Evolutionary conservation across 805 yeast species (phyloP), one percentile per base, ranked within the genome.

Genomic region (Spathaspora hagerdaliae): DNA sequence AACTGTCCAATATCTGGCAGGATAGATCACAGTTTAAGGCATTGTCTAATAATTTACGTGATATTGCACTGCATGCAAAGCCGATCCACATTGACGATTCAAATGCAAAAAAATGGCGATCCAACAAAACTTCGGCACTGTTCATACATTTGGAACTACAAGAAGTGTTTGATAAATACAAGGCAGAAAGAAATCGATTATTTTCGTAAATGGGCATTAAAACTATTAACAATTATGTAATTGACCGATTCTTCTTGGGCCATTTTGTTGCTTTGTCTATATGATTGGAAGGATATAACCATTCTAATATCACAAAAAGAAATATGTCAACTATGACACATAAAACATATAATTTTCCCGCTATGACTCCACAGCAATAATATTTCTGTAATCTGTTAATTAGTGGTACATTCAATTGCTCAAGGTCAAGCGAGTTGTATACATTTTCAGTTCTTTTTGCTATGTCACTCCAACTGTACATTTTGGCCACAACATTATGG

Each of bases 391-490:
- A 63, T 53, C 92, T 74, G 27, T 72, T 74, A 7, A 83, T 53
- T 49, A 87, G 66, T 0, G 83, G 76, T 50, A 78, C 79, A 39
- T 78, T 72, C n/a, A 67, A 47, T 13, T 68, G 64, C 1, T 58
- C 51, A 7, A 71, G 59, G 38, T 74, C 71, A 31, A 72, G 56
- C 2, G 77, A 65, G 40, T 81, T 71, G 64, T 94, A 94, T 4
- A 94, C 97, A 13, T 67, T 69, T 55, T 88, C 95, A 0, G 99
- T 94, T 39, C 99, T 70, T 40, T 67, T 66, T 0, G 99, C 98
- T 15, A 94, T 86, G 57, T 91, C 86, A 45, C 69, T 71, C 99
- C 99, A 94, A 56, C 88, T 87, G 63, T 94, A 94, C 94, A 94
- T 88, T 32, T 71, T 63, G 31, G 79, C 77, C 19, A 94, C 83